These are phyloP conservation scores for Anthoceros angustus DNA, from an alignment of 225 moss, liverwort and hornwort genomes.

Conservation along the genomic window DNA sequence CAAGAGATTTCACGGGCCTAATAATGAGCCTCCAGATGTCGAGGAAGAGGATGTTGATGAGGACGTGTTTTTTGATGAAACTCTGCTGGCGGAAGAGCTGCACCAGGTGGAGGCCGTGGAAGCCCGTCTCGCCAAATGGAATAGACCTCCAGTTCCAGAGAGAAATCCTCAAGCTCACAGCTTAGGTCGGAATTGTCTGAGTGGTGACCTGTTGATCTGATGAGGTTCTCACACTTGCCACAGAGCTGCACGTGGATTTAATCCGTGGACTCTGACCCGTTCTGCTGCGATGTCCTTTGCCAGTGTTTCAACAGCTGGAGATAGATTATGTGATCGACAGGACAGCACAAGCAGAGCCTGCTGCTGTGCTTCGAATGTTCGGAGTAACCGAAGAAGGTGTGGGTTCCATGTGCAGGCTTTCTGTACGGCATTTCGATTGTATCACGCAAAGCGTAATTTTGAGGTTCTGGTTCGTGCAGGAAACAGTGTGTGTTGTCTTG, in stretches of 20 bases:
- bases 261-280: neutral
- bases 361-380: slow-evolving; percentile 86
- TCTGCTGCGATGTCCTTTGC: neutral
- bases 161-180: slow-evolving; percentile 30
- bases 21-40: neutral
- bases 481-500: slow-evolving; percentile 93
- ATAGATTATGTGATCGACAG: slow-evolving; percentile 78
- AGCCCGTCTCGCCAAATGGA: slow-evolving; percentile 61
- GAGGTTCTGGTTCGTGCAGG: slow-evolving; percentile 22
- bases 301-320: slow-evolving; percentile 96
- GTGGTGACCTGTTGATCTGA: neutral
- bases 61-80: slow-evolving; percentile 86
- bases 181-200: slow-evolving; percentile 20
- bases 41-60: slow-evolving; percentile 73
- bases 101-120: slow-evolving; percentile 38
- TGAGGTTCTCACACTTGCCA: slow-evolving; percentile 1
- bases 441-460: neutral
- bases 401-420: neutral
- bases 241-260: slow-evolving; percentile 6
- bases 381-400: slow-evolving; percentile 83
- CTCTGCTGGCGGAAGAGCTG: slow-evolving; percentile 50
- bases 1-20: neutral
- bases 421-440: neutral
- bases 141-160: slow-evolving; percentile 34
- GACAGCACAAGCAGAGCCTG: slow-evolving; percentile 45